Percentiles rank a stretch among this genome's conserved stretches.
Conservation (phyloP, 345 rosid genomes). For the Aquilaria sinensis region DNA sequence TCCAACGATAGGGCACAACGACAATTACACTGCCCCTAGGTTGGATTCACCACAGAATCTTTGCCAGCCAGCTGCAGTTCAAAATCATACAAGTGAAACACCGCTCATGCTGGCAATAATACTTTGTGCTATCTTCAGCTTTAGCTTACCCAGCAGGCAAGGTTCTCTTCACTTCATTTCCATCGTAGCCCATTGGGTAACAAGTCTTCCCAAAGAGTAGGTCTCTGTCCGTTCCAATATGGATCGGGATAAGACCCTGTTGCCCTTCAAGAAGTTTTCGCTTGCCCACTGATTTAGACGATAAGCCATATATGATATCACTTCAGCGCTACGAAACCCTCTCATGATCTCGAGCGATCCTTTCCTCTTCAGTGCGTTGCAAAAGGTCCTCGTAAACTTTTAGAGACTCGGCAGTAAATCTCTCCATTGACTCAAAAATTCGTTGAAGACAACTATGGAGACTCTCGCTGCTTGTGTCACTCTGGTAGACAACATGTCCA, state of each 20-base stretch:
- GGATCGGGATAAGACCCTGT: neutral
- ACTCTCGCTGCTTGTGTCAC: conserved; percentile 59
- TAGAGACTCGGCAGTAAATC: conserved; percentile 55
- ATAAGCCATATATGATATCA: neutral
- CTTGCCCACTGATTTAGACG: conserved; percentile 1
- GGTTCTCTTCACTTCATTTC: too few species aligned
- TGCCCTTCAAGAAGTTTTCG: conserved; percentile 3
- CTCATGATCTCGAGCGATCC: conserved; percentile 28
- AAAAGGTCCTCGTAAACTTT: conserved; percentile 77
- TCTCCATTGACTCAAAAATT: conserved; percentile 90
- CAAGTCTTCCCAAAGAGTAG: too few species aligned
- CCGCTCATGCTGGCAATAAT: too few species aligned
- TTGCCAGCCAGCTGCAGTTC: too few species aligned
- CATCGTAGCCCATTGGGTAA: too few species aligned
- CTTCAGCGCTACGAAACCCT: conserved; percentile 30
- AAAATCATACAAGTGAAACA: too few species aligned
- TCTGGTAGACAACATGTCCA: conserved; percentile 58
- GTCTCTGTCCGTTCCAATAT: neutral
- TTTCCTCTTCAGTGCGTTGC: conserved; percentile 68
- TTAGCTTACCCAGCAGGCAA: too few species aligned
- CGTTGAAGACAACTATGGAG: conserved; percentile 64
- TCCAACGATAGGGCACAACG: too few species aligned
- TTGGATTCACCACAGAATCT: too few species aligned
- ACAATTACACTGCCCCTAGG: too few species aligned
- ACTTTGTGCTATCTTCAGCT: too few species aligned